A percentile compares a stretch with the other conserved stretches of the same genome.
phyloP scores from a whole-genome alignment of 176 grass and related monocot genomes.

The Pontederia paniculata region DNA sequence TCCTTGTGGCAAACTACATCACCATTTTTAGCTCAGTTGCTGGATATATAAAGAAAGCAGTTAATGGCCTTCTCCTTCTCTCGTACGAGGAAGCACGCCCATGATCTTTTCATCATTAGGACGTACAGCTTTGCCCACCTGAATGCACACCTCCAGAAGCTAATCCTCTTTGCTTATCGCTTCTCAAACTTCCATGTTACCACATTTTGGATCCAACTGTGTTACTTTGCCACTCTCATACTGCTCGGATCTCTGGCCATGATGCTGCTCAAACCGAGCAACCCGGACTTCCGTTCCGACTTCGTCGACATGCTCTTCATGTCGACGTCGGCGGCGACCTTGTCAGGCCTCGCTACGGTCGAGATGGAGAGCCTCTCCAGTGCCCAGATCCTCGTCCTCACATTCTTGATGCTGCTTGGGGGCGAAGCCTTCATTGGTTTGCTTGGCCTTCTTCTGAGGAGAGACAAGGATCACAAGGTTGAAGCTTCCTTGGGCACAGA shows the following conservation, averaged over 20 bases:
- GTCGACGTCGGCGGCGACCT: constrained; percentile 49
- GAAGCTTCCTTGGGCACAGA: constrained; percentile 9
- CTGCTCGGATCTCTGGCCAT: constrained; percentile 46
- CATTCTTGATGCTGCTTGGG: constrained; percentile 56
- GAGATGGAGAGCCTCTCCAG: constrained; percentile 65
- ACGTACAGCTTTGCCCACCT: neutral
- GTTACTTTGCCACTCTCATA: constrained; percentile 44
- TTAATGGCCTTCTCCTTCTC: neutral
- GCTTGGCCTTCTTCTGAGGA: constrained; percentile 23
- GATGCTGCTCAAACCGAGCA: constrained; percentile 33
- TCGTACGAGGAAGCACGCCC: neutral
- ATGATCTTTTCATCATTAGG: neutral
- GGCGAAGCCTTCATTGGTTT: constrained; percentile 59
- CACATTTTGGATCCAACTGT: constrained; percentile 38
- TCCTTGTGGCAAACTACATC: too few species aligned
- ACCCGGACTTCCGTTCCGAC: constrained; percentile 5
- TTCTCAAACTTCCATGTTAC: constrained; percentile 26
- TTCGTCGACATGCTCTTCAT: constrained; percentile 57
- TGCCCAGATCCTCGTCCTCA: constrained; percentile 38
- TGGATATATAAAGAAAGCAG: too few species aligned
- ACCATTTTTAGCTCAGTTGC: too few species aligned
- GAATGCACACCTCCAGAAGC: neutral
- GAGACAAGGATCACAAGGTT: neutral
- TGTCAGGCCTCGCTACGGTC: constrained; percentile 50
- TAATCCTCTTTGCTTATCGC: constrained; percentile 10